Evolutionary conservation across 768 basidiomycete species (phyloP), one percentile per base, ranked within the genome.

Genomic region (Ephemerocybe angulata): DNA sequence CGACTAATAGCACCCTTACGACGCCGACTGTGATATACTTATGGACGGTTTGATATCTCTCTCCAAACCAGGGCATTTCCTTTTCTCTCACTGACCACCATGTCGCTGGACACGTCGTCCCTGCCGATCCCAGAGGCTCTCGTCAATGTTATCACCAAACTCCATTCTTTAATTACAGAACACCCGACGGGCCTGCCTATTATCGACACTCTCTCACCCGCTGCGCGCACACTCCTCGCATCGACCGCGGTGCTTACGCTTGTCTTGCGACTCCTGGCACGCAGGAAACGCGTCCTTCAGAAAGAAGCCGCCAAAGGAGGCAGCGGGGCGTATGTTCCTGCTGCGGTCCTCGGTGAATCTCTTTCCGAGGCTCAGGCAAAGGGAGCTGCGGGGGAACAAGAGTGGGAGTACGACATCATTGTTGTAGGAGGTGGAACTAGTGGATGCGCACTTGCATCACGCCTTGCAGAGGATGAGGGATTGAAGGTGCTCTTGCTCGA

Each of bases 341-440:
- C 46, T n/a, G 35, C 31, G 19, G 47, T 41, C 6, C 22, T 55
- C 17, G 54, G 54, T 13, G 47, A 13, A 1, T 30, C 46, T 1
- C 11, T 55, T 13, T 21, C 47, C 1, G 54, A 37, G 15, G 46
- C 54, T 11, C 30, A 33, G 24, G 25, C n/a, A 3, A 27, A 27
- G 3, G 40, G 53, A 46, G 47, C 8, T 37, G 13, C 27, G 29
- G 43, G 44, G 28, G 40, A 28, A 38, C 15, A 44, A 44, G 59
- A 60, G 52, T 53, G 53, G 53, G 62, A 74, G 44, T 81, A 73
- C 46, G 82, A 83, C 62, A 67, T 81, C 24, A 72, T 84, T 51
- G 63, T 83, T 47, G 75, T 82, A 44, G 82, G 81, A 25, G 82
- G 83, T 62, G 82, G 84, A 22, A 84, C 83, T 15, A 71, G 82